Evolutionary conservation across 768 basidiomycete species (phyloP), one percentile per base, ranked within the genome.

Genomic region (Epithele typhae): DNA sequence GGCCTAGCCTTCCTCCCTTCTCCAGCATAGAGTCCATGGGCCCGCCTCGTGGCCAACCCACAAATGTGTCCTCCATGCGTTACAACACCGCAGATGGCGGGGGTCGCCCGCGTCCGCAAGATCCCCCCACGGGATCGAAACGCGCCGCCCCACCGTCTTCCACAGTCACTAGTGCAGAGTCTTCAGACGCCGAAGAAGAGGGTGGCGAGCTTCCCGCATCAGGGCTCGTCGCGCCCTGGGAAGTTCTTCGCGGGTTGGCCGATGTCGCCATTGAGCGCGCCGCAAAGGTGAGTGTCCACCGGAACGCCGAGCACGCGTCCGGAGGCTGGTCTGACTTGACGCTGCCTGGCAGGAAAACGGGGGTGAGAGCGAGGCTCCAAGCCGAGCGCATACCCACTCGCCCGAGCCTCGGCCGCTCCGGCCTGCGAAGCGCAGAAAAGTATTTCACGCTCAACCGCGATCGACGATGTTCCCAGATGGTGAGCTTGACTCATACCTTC

Each of bases 181-280:
- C 89, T 1, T 87, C 88, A 30, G 90, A 91, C 59, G 64, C 79
- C n/a, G 91, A 92, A 40, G 88, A 89, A 39, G 87, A 90, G 37
- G 87, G 87, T 47, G 84, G 85, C 15, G 90, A 86, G 61, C 66
- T 92, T 12, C 90, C 91, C 1, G 84, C 85, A 30, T 78, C 77
- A 33, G 88, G 91, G 39, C 76, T 92, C 38, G 81, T 90, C 44
- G 90, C 89, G 8, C 91, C 91, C 40, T 87, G 87, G 82, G 87
- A 90, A 67, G 89, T 91, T 34, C 71, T 91, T 42, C 73, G 87
- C 53, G 84, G 86, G 38, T 66, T 91, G 48, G 88, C 87, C 30
- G 86, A 88, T 68, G 87, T 88, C 24, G 87, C 88, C 27, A 82
- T 81, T 47, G 80, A 88, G 62, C 76, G 84, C 43, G 87, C 85